Evolutionary conservation across 1,139 yeast species (phyloP).

Genomic region (Sugiyamaella pinicola): DNA sequence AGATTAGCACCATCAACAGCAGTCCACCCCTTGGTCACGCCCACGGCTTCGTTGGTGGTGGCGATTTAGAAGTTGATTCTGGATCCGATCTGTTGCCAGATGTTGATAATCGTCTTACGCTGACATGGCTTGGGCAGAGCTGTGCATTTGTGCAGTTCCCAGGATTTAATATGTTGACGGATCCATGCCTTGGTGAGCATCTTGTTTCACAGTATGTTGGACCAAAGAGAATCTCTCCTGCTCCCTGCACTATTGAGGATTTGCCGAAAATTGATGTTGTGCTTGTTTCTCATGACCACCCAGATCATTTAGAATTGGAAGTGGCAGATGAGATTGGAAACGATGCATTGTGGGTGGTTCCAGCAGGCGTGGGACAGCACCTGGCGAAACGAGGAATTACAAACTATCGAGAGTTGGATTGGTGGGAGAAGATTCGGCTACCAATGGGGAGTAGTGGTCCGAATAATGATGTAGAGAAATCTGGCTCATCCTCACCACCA

Average conservation of each 20-base stretch:
- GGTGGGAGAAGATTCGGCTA: slow-evolving; percentile 80
- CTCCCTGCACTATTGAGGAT: slow-evolving; percentile 66
- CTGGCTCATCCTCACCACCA: slow-evolving; percentile 31
- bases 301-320: slow-evolving; percentile 81
- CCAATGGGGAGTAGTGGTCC: slow-evolving; percentile 24
- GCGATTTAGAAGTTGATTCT: slow-evolving; percentile 9
- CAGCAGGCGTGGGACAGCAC: slow-evolving; percentile 68
- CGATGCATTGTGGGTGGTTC: slow-evolving; percentile 77
- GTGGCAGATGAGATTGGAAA: slow-evolving; percentile 62
- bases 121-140: slow-evolving; percentile 94
- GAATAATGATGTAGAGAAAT: background rate
- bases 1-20: background rate
- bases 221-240: slow-evolving; percentile 74
- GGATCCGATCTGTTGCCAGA: slow-evolving; percentile 31
- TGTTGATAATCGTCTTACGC: slow-evolving; percentile 54
- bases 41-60: slow-evolving; percentile 15
- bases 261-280: slow-evolving; percentile 71
- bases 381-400: slow-evolving; percentile 59
- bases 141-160: slow-evolving; percentile 75
- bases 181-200: slow-evolving; percentile 76
- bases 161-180: slow-evolving; percentile 76
- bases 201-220: slow-evolving; percentile 68
- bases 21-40: background rate
- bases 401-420: slow-evolving; percentile 67
- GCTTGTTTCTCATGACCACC: slow-evolving; percentile 90